Evolutionary conservation across 2,329 filamentous ascomycete species (phyloP), one percentile per base, ranked within the genome.

Genomic region (Cladobotryum protrusum): DNA sequence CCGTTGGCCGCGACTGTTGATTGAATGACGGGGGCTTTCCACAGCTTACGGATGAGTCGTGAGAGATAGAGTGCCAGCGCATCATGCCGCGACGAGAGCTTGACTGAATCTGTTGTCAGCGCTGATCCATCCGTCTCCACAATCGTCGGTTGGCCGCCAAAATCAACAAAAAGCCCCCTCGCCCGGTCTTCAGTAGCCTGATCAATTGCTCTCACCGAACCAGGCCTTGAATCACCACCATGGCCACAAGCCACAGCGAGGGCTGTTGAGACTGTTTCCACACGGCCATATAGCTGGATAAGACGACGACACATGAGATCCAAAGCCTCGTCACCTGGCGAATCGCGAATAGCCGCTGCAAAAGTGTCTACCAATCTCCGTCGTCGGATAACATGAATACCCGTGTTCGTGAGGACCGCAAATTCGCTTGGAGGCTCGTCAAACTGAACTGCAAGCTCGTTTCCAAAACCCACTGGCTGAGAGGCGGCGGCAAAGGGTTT

Each of bases 401-500:
- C 93, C 13, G 82, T 89, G 59, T 93, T 95, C 32, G 93, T 97
- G 48, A 99, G 76, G 43, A 99, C 82, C 1, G 92, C 93, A 56
- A 97, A 83, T 63, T 99, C 92, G 45, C 86, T 83, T 0, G 86
- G 79, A 0, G 83, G 75, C 52, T 87, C 78, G 61, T 99, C 93
- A 59, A 93, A 99, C 60, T 99, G 95, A n/a, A 95, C 86, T 1
- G 93, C 89, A 49, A 97, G 75, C 69, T 99, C 93, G 59, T 99
- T 99, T 11, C 92, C 91, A 61, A 96, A 97, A 0, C 91, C 92
- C 18, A 82, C 64, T 0, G 88, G 87, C 20, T 81, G 79, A 11
- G 71, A 71, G 1, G 83, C 77, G 9, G 87, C 86, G 14, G 82
- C 78, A 58, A 90, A 92, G 0, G 87, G 81, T 44, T 79, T 78